Evolutionary conservation across 108 stramenopile genomes (phyloP).

Genomic region (Chaetoceros tenuissimus): DNA sequence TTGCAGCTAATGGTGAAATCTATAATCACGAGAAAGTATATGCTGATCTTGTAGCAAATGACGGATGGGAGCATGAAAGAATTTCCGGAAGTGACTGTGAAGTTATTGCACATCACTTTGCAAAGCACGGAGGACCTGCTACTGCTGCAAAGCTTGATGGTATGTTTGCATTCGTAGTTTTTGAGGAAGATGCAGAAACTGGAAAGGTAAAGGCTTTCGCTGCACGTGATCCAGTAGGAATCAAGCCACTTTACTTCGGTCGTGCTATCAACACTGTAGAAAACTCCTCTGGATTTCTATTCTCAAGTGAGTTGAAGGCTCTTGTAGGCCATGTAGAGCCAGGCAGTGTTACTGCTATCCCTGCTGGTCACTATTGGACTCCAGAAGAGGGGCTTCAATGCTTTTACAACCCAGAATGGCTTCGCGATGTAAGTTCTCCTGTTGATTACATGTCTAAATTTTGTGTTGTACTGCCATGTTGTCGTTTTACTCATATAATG

Average conservation of each 20-base stretch:
- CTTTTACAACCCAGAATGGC: conserved; percentile 68
- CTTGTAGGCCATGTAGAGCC: conserved; percentile 55
- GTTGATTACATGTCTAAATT: neutral
- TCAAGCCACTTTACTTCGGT: conserved; percentile 73
- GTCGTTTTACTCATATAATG: neutral
- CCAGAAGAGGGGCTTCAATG: conserved; percentile 49
- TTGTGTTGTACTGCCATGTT: neutral
- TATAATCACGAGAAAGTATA: conserved; percentile 60
- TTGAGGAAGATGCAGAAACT: conserved; percentile 34
- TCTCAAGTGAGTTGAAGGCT: conserved; percentile 60
- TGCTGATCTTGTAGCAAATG: conserved; percentile 22
- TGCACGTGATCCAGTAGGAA: conserved; percentile 63
- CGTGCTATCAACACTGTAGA: conserved; percentile 17
- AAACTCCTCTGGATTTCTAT: conserved; percentile 32
- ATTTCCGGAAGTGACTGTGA: conserved; percentile 58
- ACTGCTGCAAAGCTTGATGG: conserved; percentile 50
- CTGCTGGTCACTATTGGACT: conserved; percentile 73
- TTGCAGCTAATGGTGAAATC: conserved; percentile 73
- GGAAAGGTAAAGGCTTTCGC: conserved; percentile 43
- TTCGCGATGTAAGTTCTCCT: conserved; percentile 14
- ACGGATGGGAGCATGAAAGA: conserved; percentile 37
- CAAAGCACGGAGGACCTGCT: conserved; percentile 36
- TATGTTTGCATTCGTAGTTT: conserved; percentile 75
- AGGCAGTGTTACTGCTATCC: conserved; percentile 36
- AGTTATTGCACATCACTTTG: conserved; percentile 61